These are phyloP conservation scores for Colletotrichum phormii DNA, from an alignment of 2,329 filamentous ascomycete genomes.

Conservation along the genomic window DNA sequence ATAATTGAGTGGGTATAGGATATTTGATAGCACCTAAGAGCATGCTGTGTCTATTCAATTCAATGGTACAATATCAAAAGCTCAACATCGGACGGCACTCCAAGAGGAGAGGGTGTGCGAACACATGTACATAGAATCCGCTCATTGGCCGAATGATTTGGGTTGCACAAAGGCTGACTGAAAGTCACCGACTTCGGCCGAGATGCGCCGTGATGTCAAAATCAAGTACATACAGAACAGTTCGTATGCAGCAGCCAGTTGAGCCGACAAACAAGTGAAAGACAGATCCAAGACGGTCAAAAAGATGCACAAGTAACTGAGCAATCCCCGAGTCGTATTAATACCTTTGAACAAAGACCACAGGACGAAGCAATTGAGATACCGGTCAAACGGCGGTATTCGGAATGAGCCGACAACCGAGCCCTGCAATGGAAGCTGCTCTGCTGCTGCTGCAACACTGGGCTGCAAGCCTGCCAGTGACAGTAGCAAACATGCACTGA, in stretches of 20 bases:
- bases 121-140: background rate
- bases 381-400: slow-evolving; percentile 29
- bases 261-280: background rate
- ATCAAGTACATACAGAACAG: background rate
- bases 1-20: background rate
- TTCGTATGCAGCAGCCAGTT: background rate
- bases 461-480: background rate
- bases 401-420: slow-evolving; percentile 28
- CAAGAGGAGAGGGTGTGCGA: background rate
- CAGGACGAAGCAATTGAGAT: background rate
- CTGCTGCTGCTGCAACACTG: background rate
- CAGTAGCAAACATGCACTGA: background rate
- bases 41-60: background rate
- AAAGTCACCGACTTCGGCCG: background rate
- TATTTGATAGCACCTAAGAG: background rate
- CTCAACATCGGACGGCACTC: background rate
- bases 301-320: background rate
- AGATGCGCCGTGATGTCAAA: background rate
- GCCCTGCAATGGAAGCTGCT: background rate
- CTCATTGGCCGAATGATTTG: background rate
- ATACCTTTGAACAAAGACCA: background rate
- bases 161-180: background rate
- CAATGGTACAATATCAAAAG: background rate
- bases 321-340: background rate
- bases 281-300: background rate